Evolutionary conservation across 163 green algal species (phyloP).

Genomic region (Scenedesmus sp.): DNA sequence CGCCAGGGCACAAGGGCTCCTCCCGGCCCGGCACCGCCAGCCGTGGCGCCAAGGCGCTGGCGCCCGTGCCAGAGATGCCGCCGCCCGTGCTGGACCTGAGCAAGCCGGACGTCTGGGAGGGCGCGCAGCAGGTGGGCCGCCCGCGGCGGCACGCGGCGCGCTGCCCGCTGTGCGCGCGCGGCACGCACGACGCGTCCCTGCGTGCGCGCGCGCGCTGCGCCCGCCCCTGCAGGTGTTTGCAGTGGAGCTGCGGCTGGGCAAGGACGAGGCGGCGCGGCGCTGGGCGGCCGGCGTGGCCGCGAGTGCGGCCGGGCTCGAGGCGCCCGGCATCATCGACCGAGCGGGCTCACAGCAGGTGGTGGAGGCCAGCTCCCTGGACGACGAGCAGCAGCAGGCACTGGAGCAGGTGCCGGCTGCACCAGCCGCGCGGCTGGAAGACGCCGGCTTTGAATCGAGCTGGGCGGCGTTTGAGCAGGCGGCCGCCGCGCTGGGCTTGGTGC

Average conservation of each 20-base stretch:
- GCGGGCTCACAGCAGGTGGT: neutral
- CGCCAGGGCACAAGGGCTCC: no score
- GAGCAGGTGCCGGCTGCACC: neutral
- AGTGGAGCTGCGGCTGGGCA: conserved; percentile 29
- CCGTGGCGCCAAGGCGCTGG: neutral
- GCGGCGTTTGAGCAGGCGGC: neutral
- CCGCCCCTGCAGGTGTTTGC: conserved; percentile 20
- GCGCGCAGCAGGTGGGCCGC: conserved; percentile 13
- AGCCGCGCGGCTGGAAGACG: neutral
- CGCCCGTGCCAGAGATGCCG: neutral
- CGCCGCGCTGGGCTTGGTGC: conserved; percentile 1
- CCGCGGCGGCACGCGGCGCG: neutral
- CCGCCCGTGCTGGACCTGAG: conserved; percentile 2
- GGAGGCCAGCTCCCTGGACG: neutral
- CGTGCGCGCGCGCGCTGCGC: no score
- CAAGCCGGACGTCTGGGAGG: conserved; percentile 24
- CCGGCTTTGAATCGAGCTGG: conserved; percentile 29
- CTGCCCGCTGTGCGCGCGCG: no score
- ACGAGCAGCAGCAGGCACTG: conserved; percentile 8
- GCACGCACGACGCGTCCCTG: no score
- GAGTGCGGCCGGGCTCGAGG: conserved; percentile 14
- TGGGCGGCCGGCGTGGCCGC: conserved; percentile 1
- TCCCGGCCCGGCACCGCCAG: conserved; percentile 26
- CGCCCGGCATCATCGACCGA: neutral
- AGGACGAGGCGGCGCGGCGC: conserved; percentile 17